Evolutionary conservation across 495 filamentous ascomycete genomes (phyloP), one percentile per base, ranked within the genome.

Genomic region (Aspergillus steynii): DNA sequence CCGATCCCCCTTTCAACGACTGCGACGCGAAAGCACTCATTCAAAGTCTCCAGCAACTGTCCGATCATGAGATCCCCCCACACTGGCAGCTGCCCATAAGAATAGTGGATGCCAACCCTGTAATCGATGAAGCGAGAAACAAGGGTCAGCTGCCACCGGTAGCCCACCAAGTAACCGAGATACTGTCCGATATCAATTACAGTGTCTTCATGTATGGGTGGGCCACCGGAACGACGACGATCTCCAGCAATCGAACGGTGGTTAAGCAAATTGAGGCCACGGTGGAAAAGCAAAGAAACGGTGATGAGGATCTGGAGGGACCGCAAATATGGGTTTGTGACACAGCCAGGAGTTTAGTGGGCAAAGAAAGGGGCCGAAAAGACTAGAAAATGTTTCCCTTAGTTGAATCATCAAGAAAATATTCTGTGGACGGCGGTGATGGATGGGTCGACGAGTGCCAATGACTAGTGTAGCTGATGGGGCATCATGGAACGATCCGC

Each of bases 121-220:
- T 71, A 15, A 76, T 81, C 42, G 60, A 68, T 7, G 26, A 64
- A 0, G 71, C 61, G 9, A 68, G 64, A 37, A 56, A 65, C 55
- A 53, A 76, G 14, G 69, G 60, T 8, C 72, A 58, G 14, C 64
- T 83, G 15, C 78, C 77, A 28, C 59, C 68, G 5, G 65, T 83
- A 32, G 74, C 74, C 10, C 52, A 71, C 29, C 67, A 74, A 55
- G 71, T 85, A 46, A 71, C 69, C 0, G 61, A 76, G 9, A 73
- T 80, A 25, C 69, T 91, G 53, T 83, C 82, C 4, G 75, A 81
- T 45, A 87, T 91, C 53, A 91, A 91, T 63, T 68, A 77, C 48
- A 84, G 84, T 46, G 88, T 90, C 10, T 90, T 91, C 65, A 74
- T 90, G 63, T 85, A 85, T 64, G 88, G 89, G 8, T 91, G 88